phyloP scores from a whole-genome alignment of 148 eudicot species.

The Rhododendron ferrugineum region DNA sequence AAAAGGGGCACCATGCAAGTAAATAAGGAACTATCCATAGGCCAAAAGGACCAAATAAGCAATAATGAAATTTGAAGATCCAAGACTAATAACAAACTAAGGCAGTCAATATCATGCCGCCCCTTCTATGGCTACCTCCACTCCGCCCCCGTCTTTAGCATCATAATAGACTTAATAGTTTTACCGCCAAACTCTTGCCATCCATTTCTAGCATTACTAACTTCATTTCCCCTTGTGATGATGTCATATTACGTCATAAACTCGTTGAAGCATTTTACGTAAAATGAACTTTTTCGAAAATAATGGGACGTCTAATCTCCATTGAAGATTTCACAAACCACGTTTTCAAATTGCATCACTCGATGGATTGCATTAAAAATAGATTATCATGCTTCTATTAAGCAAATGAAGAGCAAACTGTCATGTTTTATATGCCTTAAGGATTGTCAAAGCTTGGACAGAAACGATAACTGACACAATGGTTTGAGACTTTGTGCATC shows the following conservation, averaged over 20 bases:
- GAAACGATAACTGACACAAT: background rate
- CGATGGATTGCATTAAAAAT: background rate
- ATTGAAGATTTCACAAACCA: background rate
- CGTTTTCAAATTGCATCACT: background rate
- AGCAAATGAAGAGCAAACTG: background rate
- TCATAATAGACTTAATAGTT: background rate
- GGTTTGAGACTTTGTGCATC: background rate
- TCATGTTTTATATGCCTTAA: background rate
- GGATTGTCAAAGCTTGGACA: background rate
- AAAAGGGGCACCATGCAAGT: background rate
- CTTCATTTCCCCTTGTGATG: background rate
- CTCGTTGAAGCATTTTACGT: background rate
- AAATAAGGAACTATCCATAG: background rate
- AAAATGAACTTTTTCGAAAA: background rate
- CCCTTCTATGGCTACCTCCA: background rate
- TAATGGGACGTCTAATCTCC: background rate
- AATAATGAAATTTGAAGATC: background rate
- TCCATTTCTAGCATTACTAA: background rate
- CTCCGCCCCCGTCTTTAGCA: background rate
- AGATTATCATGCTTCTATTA: background rate
- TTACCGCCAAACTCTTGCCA: background rate
- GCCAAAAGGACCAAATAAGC: background rate
- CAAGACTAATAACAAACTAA: background rate
- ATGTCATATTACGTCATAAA: background rate
- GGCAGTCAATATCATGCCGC: background rate